These are phyloP conservation scores for Starmerella stellata DNA, from an alignment of 805 yeast genomes.

Conservation along the genomic window DNA sequence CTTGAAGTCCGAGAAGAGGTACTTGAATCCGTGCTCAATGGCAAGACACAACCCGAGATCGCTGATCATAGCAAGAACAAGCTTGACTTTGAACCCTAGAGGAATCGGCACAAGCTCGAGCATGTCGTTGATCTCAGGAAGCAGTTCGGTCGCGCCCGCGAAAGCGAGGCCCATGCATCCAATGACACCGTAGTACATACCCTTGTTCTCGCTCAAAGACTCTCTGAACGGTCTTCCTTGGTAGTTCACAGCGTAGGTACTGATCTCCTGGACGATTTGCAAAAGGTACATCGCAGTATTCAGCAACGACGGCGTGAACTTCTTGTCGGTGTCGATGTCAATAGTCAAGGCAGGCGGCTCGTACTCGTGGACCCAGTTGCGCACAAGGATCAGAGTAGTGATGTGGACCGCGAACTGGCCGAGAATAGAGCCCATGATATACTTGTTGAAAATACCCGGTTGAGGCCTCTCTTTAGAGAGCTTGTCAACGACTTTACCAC, in stretches of 20 bases:
- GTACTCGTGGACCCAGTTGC: conserved; percentile 60
- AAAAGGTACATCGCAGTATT: conserved; percentile 91
- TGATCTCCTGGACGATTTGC: conserved; percentile 89
- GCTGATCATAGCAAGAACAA: conserved; percentile 51
- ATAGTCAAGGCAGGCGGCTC: conserved; percentile 81
- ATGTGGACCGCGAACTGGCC: conserved; percentile 94
- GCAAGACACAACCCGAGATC: conserved; percentile 65
- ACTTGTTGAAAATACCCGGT: conserved; percentile 84
- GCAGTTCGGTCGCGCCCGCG: conserved; percentile 80
- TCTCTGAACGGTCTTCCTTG: conserved; percentile 95
- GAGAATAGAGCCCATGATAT: conserved; percentile 93
- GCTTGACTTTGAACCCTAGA: conserved; percentile 49
- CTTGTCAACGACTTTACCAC: conserved; percentile 79
- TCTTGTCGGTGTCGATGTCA: conserved; percentile 67
- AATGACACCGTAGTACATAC: conserved; percentile 87
- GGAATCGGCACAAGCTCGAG: conserved; percentile 84
- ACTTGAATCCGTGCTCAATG: conserved; percentile 65
- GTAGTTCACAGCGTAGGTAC: conserved; percentile 93
- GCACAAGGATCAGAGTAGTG: conserved; percentile 60
- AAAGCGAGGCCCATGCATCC: conserved; percentile 82
- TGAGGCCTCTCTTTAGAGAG: conserved; percentile 90
- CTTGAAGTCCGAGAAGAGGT: conserved; percentile 72
- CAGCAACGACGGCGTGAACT: conserved; percentile 70
- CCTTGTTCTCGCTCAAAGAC: conserved; percentile 72
- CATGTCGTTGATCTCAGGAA: conserved; percentile 85